Evolutionary conservation across 352 stramenopile species (phyloP), one percentile per base, ranked within the genome.

Genomic region (Albugo laibachii): DNA sequence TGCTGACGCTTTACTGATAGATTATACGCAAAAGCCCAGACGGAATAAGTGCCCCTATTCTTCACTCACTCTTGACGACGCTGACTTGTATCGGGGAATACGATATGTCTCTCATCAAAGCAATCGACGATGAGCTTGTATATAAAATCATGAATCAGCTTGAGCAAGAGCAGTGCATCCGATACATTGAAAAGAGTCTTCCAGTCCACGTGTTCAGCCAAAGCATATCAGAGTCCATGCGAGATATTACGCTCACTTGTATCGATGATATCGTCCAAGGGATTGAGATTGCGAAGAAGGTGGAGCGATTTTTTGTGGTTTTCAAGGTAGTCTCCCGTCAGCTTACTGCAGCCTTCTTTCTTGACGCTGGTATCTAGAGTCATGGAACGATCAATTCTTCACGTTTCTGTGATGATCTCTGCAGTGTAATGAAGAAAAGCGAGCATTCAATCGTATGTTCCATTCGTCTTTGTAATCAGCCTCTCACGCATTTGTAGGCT

Each of bases 61-160:
- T 91, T n/a, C 78, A 91, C 37, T 58, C 67, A 11, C 63, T 68
- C 13, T 46, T 86, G 21, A 83, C 80, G 41, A 60, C 72, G 0
- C 44, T 88, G n/a, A 78, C 67, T 15, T 88, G 86, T 36, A 75
- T 88, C 8, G 73, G 70, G 4, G 72, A 91, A 31, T 85, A 81
- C 34, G 71, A 86, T 44, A 55, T 66, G 0, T 55, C 69, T 2
- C 39, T 83, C 4, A 62, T 72, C 15, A 87, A 84, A 39, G 55
- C 58, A 0, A 58, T 84, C 5, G 68, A 84, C 49, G 62, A 83
- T 45, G 77, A 83, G 38, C 47, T 91, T 18, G 65, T 87, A 19
- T 63, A 63, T 40, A 81, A 75, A 19, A 65, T 91, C 41, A 83
- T 87, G 74, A 62, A 50, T 39, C 57, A 66, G 15, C 80, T 83